Evolutionary conservation across 352 stramenopile genomes (phyloP).

Genomic region (Phytophthora rubi): DNA sequence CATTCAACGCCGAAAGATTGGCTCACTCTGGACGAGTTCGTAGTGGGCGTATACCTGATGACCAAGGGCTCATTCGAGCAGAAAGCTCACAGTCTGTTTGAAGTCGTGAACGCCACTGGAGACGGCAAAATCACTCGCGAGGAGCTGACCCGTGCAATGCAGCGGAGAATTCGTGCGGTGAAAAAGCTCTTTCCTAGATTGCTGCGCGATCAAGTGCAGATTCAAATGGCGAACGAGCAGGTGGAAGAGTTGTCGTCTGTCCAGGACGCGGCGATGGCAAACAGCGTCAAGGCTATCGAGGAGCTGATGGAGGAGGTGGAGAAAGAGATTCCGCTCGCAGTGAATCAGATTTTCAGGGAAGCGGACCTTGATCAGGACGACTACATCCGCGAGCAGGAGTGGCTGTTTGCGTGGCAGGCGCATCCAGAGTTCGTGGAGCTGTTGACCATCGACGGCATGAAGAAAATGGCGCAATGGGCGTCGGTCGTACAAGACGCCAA

Average conservation of each 20-base stretch:
- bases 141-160: conserved; percentile 76
- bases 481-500: conserved; percentile 56
- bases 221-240: conserved; percentile 63
- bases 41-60: conserved; percentile 83
- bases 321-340: conserved; percentile 79
- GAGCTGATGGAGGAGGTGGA: conserved; percentile 81
- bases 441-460: conserved; percentile 87
- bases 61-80: conserved; percentile 82
- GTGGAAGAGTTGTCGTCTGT: conserved; percentile 40
- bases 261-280: conserved; percentile 59
- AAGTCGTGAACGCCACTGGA: conserved; percentile 66
- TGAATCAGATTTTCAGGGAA: conserved; percentile 87
- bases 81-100: conserved; percentile 80
- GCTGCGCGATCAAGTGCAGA: conserved; percentile 70
- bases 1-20: conserved; percentile 65
- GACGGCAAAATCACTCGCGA: conserved; percentile 82
- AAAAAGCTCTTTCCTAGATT: conserved; percentile 81
- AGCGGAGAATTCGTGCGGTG: conserved; percentile 70
- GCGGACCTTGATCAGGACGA: conserved; percentile 80
- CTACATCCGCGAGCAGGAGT: conserved; percentile 82
- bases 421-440: conserved; percentile 86
- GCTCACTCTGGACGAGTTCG: conserved; percentile 81
- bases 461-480: conserved; percentile 83
- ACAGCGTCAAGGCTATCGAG: conserved; percentile 66
- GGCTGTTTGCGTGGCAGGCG: conserved; percentile 80